Base-by-base conservation (phyloP, 805 yeast genomes). In the Pichia phayaonensis region DNA sequence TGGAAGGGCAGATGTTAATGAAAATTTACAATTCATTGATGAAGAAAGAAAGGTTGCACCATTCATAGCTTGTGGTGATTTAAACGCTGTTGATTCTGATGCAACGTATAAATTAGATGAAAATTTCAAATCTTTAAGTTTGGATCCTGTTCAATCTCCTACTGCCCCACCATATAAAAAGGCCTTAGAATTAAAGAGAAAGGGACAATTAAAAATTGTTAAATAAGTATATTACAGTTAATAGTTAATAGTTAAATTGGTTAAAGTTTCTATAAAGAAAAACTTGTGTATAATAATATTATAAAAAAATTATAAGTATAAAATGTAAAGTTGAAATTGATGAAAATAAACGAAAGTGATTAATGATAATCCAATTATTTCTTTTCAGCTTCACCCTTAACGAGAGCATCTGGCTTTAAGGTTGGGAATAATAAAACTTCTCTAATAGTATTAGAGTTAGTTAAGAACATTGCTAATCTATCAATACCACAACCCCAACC, bases 401-500 rank as follows among this genome's bases (percentile, higher is more conserved):
- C 63, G 29, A 67, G 51, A 55, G 72, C 78, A 66, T 94, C 99
- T 44, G 98, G 99, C 77, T 90, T 94, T 81, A 92, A 88, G 55
- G 98, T 90, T 71, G 99, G 99, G 95, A 92, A 92, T 70, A 94
- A 75, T 61, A 92, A 77, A 45, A 92, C 98, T 76, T 92, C 99
- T 83, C 97, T 89, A 66, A 92, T 92, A 60, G 97, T 87, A 77
- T 90, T 86, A 52, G 96, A 87, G 72, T 94, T 83, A 55, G 98
- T 94, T 75, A 94, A 81, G 77, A 94, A 94, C 99, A 92, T 92
- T 66, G 97, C 90, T 66, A 92, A 70, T 78, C 99, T 86, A 74
- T 92, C 99, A 61, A 92, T 90, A 80, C 99, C 99, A 74, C 96
- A 85, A 62, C 99, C 99, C 98, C 98, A 92, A 61, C 99, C 99